Evolutionary conservation across 805 yeast genomes (phyloP), one percentile per base, ranked within the genome.

Genomic region (Candida ipomoeae): DNA sequence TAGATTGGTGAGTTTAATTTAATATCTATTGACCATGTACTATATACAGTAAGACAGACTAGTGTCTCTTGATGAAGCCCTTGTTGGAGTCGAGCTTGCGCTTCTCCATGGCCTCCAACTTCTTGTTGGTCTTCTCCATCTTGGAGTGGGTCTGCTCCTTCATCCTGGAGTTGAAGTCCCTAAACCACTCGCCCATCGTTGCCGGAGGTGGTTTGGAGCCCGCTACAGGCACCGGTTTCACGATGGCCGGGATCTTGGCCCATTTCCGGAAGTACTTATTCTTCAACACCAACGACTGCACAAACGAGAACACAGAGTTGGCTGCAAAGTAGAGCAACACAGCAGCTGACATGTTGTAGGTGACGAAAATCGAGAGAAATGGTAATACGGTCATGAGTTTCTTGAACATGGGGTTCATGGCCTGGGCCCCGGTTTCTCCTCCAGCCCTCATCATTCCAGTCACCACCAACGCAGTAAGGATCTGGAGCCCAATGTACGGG

Each of bases 401-500:
- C 69, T 81, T 82, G 65, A 75, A 62, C 39, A 77, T 77, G 1
- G 89, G 86, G 53, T 80, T 73, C 69, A 86, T 75, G 48, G 75
- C 78, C 47, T 78, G 82, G 34, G 87, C 84, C 46, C 96, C 97
- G 11, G 94, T 86, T 65, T 92, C 97, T 58, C 97, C 97, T 53
- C 97, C 98, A 41, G 83, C 71, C 65, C 83, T 81, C 67, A 92
- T 83, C 59, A 92, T 85, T 1, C 81, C 76, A 48, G 87, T 79
- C 53, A 90, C 87, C 23, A 85, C 77, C 23, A 82, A 77, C 10
- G 97, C 96, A 14, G 98, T 83, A 40, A 89, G 69, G 40, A 85
- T 68, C 64, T 91, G 98, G 55, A 92, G 75, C 3, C 96, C 97
- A 49, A 88, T 71, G 69, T 88, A 94, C 2, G 98, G 97, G 66